These are phyloP conservation scores for Penicillium sp. DNA, from an alignment of 2,329 filamentous ascomycete genomes.

Conservation along the genomic window DNA sequence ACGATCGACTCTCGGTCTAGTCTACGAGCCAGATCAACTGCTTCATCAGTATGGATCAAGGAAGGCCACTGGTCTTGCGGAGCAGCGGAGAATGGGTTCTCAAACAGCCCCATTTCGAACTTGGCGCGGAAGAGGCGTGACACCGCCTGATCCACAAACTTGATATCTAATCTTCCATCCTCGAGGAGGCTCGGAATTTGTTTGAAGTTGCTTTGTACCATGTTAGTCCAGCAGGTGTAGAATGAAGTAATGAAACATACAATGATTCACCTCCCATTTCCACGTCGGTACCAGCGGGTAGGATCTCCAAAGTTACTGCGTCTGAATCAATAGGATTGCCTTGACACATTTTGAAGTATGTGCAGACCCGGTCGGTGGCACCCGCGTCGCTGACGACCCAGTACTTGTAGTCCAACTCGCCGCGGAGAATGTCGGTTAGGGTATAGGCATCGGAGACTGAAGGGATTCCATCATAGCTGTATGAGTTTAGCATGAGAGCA, in stretches of 20 bases:
- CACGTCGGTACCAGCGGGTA: constrained; percentile 68
- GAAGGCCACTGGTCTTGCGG: constrained; percentile 55
- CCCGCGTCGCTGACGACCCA: constrained; percentile 66
- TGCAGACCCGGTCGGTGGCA: constrained; percentile 66
- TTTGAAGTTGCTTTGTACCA: constrained; percentile 54
- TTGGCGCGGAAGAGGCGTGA: constrained; percentile 65
- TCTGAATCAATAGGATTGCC: constrained; percentile 62
- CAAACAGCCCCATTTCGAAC: constrained; percentile 69
- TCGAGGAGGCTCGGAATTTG: constrained; percentile 65
- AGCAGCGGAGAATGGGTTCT: constrained; percentile 64
- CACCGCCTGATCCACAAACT: constrained; percentile 65
- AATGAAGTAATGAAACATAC: constrained; percentile 19
- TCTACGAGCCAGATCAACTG: constrained; percentile 59
- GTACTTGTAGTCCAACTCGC: constrained; percentile 72
- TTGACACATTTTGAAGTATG: constrained; percentile 63
- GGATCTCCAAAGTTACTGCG: constrained; percentile 61
- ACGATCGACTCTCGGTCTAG: constrained; percentile 65
- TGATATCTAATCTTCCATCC: constrained; percentile 59
- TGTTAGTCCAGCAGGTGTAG: constrained; percentile 4
- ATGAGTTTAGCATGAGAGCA: not conserved
- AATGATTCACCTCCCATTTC: constrained; percentile 77
- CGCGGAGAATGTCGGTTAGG: constrained; percentile 67
- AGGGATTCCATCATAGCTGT: constrained; percentile 66
- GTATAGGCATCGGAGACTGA: constrained; percentile 64
- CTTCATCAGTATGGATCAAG: constrained; percentile 62